Base-by-base conservation (phyloP, 164 flowering plant species). In the Magnolia changhungtana region DNA sequence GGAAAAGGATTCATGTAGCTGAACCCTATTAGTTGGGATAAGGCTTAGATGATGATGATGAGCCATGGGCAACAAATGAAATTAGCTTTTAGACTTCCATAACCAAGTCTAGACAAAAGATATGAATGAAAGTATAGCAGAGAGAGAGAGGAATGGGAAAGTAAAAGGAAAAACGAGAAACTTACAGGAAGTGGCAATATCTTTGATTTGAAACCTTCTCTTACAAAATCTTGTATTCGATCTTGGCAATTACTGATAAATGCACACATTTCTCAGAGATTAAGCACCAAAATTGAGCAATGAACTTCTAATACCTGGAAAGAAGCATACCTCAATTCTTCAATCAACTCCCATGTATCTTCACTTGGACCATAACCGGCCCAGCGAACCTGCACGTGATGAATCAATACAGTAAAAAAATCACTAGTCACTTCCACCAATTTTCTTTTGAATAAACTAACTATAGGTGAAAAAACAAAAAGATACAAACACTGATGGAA, bases 271-370 rank as follows among this genome's bases (percentile, higher is more conserved):
- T 69, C 58, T 45, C 23, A 76, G 50, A 68, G 59, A 19, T 7
- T 23, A 74, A 27, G 61, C n/a, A 71, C 10, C 13, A 70, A 52
- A 55, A 69, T 11, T 37, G 29, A 66, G 55, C 18, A 20, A 67
- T 72, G 23, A 73, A 23, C 69, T 20, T 64, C 63, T 51, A 72
- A 24, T 31, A 50, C 14, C 14, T 59, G 21, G 49, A 37, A 55
- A 72, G 67, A 63, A 31, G 49, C 74, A 81, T 82, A 90, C 94
- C 87, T 78, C 78, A 90, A 78, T 58, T 77, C 85, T 68, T 83
- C 87, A 72, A 83, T 64, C 74, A 90, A 83, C 78, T 90, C 94
- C 94, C 94, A 90, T 49, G 94, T 90, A 78, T 90, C 94, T 3
- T 86, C 92, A 24, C 84, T 82, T 61, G 92, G 87, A 75, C 84